These are phyloP conservation scores for Fusarium sp. DNA, from an alignment of 2,329 filamentous ascomycete genomes.

Conservation along the genomic window DNA sequence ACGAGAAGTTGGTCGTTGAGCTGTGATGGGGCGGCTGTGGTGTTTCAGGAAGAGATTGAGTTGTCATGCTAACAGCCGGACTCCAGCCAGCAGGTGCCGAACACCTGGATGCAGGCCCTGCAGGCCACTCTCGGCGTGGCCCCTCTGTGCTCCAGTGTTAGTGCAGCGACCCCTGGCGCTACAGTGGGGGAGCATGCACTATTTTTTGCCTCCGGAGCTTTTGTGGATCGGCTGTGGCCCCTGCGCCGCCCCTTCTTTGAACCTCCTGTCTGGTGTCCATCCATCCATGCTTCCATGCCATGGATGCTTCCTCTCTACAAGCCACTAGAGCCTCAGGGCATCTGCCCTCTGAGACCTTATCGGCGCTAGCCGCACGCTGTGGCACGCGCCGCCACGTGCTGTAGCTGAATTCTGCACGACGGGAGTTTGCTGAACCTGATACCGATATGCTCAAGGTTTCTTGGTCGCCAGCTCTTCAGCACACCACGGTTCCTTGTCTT, in stretches of 20 bases:
- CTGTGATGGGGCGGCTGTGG: constrained; percentile 44
- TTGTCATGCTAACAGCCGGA: constrained; percentile 42
- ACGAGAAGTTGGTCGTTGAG: constrained; percentile 33
- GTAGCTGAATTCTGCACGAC: constrained; percentile 7
- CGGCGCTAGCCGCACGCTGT: constrained; percentile 20
- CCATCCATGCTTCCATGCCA: background rate
- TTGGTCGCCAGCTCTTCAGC: background rate
- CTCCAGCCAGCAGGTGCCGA: constrained; percentile 21
- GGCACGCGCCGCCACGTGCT: constrained; percentile 24
- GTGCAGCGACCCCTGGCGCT: constrained; percentile 36
- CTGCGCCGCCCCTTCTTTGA: constrained; percentile 10
- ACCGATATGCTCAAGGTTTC: constrained; percentile 12
- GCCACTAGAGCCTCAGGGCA: constrained; percentile 21
- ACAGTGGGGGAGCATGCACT: constrained; percentile 10
- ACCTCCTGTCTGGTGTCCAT: background rate
- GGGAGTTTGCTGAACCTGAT: constrained; percentile 35
- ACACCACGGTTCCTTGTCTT: constrained; percentile 10
- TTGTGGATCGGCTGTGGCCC: constrained; percentile 11
- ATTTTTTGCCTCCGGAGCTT: constrained; percentile 4
- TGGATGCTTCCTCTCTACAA: background rate
- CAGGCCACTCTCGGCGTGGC: background rate
- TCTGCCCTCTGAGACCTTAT: constrained; percentile 14
- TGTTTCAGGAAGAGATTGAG: constrained; percentile 50
- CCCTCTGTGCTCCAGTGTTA: constrained; percentile 10
- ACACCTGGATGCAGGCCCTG: constrained; percentile 13